These are phyloP conservation scores for Blumeria hordei DNA, from an alignment of 2,329 filamentous ascomycete species.

Conservation along the genomic window DNA sequence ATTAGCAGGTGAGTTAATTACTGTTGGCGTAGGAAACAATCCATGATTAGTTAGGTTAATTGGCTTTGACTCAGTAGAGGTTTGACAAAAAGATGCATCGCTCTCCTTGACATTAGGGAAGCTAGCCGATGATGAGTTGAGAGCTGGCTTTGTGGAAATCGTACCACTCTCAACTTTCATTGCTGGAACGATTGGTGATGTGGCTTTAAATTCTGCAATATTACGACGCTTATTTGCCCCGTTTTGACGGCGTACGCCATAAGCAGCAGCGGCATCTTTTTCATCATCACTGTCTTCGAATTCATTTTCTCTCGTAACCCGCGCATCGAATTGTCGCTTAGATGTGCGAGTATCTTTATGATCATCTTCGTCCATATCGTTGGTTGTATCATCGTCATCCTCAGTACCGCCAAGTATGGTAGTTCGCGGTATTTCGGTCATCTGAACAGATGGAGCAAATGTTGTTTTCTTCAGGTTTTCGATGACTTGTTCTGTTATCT, in stretches of 20 bases:
- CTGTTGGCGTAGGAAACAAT: no score
- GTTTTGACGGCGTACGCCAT: constrained; percentile 25
- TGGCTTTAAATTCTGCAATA: no score
- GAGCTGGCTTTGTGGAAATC: no score
- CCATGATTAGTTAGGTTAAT: no score
- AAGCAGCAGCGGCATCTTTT: constrained; percentile 39
- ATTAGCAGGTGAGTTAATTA: no score
- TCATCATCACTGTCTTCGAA: constrained; percentile 79
- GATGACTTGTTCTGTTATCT: constrained; percentile 57
- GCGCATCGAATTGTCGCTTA: constrained; percentile 61
- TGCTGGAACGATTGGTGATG: no score
- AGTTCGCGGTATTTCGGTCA: constrained; percentile 49
- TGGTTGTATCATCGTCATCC: constrained; percentile 33
- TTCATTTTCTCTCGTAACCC: constrained; percentile 52
- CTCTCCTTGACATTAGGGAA: no score
- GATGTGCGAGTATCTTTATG: constrained; percentile 68
- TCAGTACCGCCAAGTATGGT: constrained; percentile 38
- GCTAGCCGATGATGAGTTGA: no score
- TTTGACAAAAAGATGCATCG: no score
- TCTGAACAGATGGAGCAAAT: constrained; percentile 72
- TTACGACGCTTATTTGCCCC: no score
- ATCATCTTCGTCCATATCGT: constrained; percentile 58
- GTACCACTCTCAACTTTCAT: no score
- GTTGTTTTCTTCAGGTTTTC: constrained; percentile 74
- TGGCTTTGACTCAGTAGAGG: no score